Percentiles rank a stretch among this genome's conserved stretches.
Evolutionary conservation across 192 early-diverging fungal species (phyloP).

Genomic region (Coemansia sp.): DNA sequence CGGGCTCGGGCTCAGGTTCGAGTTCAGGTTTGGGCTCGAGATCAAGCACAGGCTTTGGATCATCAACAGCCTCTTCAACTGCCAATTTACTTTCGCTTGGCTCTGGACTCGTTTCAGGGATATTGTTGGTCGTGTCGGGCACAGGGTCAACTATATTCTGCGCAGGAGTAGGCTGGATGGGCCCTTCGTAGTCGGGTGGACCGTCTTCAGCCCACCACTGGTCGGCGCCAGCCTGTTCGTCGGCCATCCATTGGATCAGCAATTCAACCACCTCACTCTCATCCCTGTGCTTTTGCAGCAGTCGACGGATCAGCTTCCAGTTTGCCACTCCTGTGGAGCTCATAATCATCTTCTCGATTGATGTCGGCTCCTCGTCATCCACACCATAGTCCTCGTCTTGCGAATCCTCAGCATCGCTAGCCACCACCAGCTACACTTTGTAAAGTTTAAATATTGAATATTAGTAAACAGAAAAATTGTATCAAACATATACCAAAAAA

Average conservation of each 20-base stretch:
- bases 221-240: conserved; percentile 5
- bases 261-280: conserved; percentile 56
- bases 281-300: conserved; percentile 54
- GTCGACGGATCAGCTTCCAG: conserved; percentile 47
- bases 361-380: conserved; percentile 15
- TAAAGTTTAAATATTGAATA: no score
- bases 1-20: no score
- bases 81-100: no score
- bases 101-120: no score
- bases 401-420: conserved; percentile 5
- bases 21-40: no score
- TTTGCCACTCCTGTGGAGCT: conserved; percentile 54
- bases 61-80: no score
- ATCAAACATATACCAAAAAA: neutral
- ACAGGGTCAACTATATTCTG: neutral
- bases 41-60: no score
- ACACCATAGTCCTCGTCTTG: conserved; percentile 12
- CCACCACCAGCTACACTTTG: conserved; percentile 14
- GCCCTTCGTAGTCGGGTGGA: conserved; percentile 25
- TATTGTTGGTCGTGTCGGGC: no score
- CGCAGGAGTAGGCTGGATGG: neutral
- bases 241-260: conserved; percentile 48
- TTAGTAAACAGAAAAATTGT: neutral
- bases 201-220: conserved; percentile 32
- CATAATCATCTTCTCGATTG: conserved; percentile 58